These are phyloP conservation scores for Pseudonectria buxi DNA, from an alignment of 2,329 filamentous ascomycete species.

Conservation along the genomic window DNA sequence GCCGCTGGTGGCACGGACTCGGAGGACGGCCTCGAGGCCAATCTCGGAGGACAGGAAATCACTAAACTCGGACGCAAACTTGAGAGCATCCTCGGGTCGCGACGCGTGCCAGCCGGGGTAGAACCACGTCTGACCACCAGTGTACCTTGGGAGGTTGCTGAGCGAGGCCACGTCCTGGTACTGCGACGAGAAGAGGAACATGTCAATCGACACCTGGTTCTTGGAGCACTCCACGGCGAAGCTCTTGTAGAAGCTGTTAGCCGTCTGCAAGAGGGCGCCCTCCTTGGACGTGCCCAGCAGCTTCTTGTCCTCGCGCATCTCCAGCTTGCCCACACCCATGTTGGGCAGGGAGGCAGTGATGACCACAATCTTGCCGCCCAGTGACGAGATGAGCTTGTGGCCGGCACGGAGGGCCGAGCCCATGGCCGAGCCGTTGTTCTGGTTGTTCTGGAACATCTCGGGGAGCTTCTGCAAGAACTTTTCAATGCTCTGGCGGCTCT, in stretches of 20 bases:
- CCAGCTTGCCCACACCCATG: slow-evolving; percentile 79
- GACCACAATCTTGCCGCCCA: slow-evolving; percentile 92
- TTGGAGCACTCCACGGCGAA: slow-evolving; percentile 99
- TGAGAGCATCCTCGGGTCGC: slow-evolving; percentile 89
- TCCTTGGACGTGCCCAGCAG: slow-evolving; percentile 91
- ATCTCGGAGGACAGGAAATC: slow-evolving; percentile 97
- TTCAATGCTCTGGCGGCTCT: slow-evolving; percentile 87
- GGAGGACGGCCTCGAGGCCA: slow-evolving; percentile 88
- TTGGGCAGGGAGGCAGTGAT: slow-evolving; percentile 87
- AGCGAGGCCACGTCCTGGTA: slow-evolving; percentile 97
- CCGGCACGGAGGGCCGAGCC: slow-evolving; percentile 86
- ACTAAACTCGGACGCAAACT: slow-evolving; percentile 94
- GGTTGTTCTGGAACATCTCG: slow-evolving; percentile 93
- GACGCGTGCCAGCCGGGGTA: slow-evolving; percentile 98
- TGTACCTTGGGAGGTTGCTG: slow-evolving; percentile 92
- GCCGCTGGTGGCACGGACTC: slow-evolving; percentile 90
- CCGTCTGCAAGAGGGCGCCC: slow-evolving; percentile 77
- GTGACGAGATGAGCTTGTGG: slow-evolving; percentile 89
- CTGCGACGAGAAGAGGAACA: slow-evolving; percentile 93
- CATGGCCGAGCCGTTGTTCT: slow-evolving; percentile 86
- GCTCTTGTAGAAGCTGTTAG: slow-evolving; percentile 96
- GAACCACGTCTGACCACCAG: slow-evolving; percentile 96
- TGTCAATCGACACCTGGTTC: slow-evolving; percentile 96
- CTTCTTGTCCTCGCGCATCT: slow-evolving; percentile 95
- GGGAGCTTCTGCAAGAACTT: slow-evolving; percentile 85